phyloP scores from a whole-genome alignment of 768 basidiomycete species.

The Fomitopsis serialis region DNA sequence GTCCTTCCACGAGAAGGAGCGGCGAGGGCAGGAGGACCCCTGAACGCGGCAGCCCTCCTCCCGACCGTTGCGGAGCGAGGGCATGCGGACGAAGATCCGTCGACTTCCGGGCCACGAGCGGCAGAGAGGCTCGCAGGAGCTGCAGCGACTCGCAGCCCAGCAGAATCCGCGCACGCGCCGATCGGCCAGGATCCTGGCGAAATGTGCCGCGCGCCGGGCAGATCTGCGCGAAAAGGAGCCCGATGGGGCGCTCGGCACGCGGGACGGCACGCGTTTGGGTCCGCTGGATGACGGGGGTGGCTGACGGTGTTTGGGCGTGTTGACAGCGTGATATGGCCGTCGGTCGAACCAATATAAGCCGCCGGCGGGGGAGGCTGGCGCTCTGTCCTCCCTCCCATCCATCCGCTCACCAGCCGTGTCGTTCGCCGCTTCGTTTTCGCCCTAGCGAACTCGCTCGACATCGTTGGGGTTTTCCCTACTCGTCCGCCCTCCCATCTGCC shows the following conservation, averaged over 20 bases:
- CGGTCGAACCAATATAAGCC: constrained; percentile 6
- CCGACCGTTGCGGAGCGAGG: background rate
- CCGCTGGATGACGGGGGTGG: background rate
- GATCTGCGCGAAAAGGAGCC: background rate
- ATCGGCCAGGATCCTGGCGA: background rate
- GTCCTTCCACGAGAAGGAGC: background rate
- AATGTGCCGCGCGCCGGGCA: background rate
- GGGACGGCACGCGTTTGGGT: background rate
- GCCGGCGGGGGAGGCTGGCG: background rate
- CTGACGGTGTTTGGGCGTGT: background rate
- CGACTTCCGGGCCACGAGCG: background rate
- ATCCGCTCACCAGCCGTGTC: constrained; percentile 1
- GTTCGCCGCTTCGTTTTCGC: constrained; percentile 1
- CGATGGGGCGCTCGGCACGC: background rate
- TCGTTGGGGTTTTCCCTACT: constrained; percentile 10
- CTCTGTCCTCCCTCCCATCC: constrained; percentile 6
- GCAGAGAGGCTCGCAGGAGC: background rate
- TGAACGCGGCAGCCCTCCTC: background rate
- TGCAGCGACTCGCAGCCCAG: background rate
- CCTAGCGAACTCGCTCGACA: constrained; percentile 6
- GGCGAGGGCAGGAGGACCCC: background rate
- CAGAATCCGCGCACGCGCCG: background rate
- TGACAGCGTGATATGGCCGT: background rate
- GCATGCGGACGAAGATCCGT: constrained; percentile 1
- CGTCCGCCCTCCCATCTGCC: constrained; percentile 11